Base-by-base conservation (phyloP, 2,329 filamentous ascomycete species). In the Emergomyces pasteurianus region DNA sequence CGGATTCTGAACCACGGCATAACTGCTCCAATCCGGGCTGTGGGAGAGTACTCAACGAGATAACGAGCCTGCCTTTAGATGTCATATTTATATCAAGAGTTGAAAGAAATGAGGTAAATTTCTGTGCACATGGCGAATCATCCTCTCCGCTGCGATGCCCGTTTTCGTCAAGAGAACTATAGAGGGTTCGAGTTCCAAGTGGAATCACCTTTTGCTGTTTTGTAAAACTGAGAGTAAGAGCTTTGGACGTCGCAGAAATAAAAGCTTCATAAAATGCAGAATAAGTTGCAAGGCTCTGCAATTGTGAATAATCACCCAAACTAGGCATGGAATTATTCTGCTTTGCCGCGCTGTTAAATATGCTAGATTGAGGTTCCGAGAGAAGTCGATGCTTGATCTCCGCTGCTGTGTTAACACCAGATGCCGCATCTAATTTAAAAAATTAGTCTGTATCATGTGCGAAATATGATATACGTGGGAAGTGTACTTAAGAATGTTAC, bases 151-250 rank as follows among this genome's bases (percentile, higher is more conserved):
- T 67, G 58, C 71, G 71, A 59, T 72, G 70, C 21, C 67, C 68
- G 56, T 70, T 63, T n/a, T 60, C 66, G 40, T 73, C 69, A 34
- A 74, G 63, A 5, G 67, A 65, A 10, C 72, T 75, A 57, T 74
- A 75, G 16, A 77, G 66, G 18, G 74, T 74, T 36, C 75, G 72
- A 58, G 73, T 72, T 7, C 75, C 75, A 10, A 77, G 69, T 1
- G 75, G 75, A 40, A 76, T 69, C 40, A 72, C 74, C 54, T 67
- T 69, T 60, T 72, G 67, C 31, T 65, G 67, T 56, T 71, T 71
- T 55, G 72, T 68, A 34, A 76, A 65, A 61, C 74, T 71, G 9
- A 76, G 66, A 43, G 70, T 70, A 28, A 77, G 64, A 59, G 71
- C 67, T 9, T 70, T 74, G 14, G 72, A 71, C 28, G 76, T 67